These are phyloP conservation scores for Triangularia verruculosa DNA, from an alignment of 2,329 filamentous ascomycete species.

Conservation along the genomic window DNA sequence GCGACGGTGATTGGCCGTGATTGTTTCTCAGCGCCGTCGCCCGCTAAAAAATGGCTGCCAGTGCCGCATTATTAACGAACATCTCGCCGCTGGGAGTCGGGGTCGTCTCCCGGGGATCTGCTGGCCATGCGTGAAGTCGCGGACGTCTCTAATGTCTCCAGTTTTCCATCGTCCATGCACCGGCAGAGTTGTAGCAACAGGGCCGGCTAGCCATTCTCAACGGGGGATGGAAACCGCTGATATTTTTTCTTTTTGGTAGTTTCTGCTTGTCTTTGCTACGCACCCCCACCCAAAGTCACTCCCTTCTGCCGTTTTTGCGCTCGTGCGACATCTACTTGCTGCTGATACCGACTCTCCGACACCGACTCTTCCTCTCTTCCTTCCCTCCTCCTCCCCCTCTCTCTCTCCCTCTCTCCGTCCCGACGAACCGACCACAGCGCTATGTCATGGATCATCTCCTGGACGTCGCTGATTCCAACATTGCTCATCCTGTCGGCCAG, in stretches of 20 bases:
- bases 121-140: not conserved
- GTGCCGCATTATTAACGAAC: not conserved
- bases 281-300: not conserved
- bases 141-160: slow-evolving; percentile 1
- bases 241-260: slow-evolving; percentile 3
- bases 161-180: slow-evolving; percentile 5
- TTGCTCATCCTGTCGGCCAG: slow-evolving; percentile 43
- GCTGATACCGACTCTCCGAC: slow-evolving; percentile 13
- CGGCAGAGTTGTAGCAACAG: slow-evolving; percentile 7
- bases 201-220: not conserved
- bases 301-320: slow-evolving; percentile 17
- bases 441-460: slow-evolving; percentile 51
- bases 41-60: not conserved
- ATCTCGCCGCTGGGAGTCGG: not conserved
- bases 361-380: slow-evolving; percentile 24
- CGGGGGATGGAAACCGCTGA: not conserved
- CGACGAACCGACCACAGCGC: slow-evolving; percentile 34
- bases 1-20: not conserved
- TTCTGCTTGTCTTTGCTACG: not conserved
- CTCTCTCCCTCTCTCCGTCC: slow-evolving; percentile 7
- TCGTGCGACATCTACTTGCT: slow-evolving; percentile 3
- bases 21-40: not conserved
- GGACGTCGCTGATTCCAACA: slow-evolving; percentile 44
- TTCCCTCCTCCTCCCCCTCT: slow-evolving; percentile 19
- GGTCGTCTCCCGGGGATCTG: slow-evolving; percentile 2